phyloP scores from a whole-genome alignment of 108 stramenopile species.

The Skeletonema grethae region DNA sequence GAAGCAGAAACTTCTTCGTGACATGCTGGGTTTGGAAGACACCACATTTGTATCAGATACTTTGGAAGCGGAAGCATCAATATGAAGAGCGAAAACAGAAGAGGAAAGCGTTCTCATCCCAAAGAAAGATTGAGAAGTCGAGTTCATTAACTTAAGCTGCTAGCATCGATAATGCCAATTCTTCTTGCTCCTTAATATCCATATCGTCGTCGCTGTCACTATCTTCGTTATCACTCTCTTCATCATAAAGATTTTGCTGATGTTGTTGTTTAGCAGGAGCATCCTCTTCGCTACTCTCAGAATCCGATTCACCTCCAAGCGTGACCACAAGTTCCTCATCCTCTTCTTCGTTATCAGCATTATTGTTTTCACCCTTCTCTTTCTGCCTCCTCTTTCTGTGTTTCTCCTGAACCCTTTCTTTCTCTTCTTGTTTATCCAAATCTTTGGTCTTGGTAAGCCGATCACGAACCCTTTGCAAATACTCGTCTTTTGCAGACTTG shows the following conservation, averaged over 20 bases:
- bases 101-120: too few relatives aligned
- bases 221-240: slow-evolving; percentile 15
- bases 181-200: slow-evolving; percentile 68
- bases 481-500: slow-evolving; percentile 62
- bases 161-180: slow-evolving; percentile 78
- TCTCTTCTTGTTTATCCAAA: slow-evolving; percentile 74
- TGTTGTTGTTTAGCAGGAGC: slow-evolving; percentile 9
- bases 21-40: too few relatives aligned
- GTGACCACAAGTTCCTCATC: slow-evolving; percentile 32
- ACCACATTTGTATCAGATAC: too few relatives aligned
- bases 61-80: too few relatives aligned
- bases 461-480: slow-evolving; percentile 68
- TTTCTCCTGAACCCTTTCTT: slow-evolving; percentile 80
- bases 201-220: slow-evolving; percentile 37
- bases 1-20: too few relatives aligned
- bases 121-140: too few relatives aligned
- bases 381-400: slow-evolving; percentile 72
- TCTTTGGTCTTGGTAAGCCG: slow-evolving; percentile 65
- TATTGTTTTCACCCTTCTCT: slow-evolving; percentile 56
- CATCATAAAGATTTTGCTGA: slow-evolving; percentile 5
- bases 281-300: slow-evolving; percentile 22
- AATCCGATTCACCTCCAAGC: slow-evolving; percentile 19
- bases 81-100: too few relatives aligned
- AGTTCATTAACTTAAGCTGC: slow-evolving; percentile 3
- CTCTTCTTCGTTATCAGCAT: slow-evolving; percentile 21